Conservation (phyloP, 768 basidiomycete species). For the Leccinum imitatum region DNA sequence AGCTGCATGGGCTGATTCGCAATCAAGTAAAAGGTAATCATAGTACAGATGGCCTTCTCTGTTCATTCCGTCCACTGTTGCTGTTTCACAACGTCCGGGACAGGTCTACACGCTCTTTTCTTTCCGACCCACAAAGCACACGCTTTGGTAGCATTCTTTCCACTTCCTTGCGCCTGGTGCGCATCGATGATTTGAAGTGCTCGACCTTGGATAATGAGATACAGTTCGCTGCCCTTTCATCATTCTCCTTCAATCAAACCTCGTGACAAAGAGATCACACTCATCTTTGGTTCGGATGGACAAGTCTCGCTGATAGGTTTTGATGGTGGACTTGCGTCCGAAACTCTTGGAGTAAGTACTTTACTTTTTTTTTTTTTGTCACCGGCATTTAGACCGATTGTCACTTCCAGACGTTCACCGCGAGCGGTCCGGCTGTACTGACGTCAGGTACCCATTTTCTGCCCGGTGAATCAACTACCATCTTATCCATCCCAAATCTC, state of each 20-base stretch:
- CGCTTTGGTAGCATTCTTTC: conserved; percentile 18
- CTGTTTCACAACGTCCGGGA: conserved; percentile 3
- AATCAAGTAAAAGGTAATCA: neutral
- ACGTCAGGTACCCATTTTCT: conserved; percentile 6
- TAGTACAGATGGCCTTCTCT: neutral
- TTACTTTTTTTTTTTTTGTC: conserved; percentile 9
- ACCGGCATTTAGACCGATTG: neutral
- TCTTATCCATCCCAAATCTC: conserved; percentile 17
- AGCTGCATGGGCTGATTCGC: conserved; percentile 12
- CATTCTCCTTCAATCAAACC: conserved; percentile 13
- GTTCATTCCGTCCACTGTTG: neutral
- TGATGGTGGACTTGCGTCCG: conserved; percentile 5
- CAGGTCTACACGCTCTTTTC: conserved; percentile 2
- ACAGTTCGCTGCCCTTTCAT: conserved; percentile 10
- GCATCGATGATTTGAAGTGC: conserved; percentile 23
- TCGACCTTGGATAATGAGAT: conserved; percentile 21
- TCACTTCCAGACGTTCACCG: conserved; percentile 9
- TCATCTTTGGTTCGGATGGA: conserved; percentile 28
- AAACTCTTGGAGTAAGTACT: neutral
- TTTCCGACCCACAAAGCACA: neutral
- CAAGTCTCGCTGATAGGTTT: conserved; percentile 29
- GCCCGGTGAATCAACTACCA: neutral
- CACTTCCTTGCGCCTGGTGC: conserved; percentile 29
- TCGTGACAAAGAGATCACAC: conserved; percentile 21
- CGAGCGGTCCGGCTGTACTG: neutral